Base-by-base conservation (phyloP, 257 asterid genomes). In the Nicotiana tomentosiformis region DNA sequence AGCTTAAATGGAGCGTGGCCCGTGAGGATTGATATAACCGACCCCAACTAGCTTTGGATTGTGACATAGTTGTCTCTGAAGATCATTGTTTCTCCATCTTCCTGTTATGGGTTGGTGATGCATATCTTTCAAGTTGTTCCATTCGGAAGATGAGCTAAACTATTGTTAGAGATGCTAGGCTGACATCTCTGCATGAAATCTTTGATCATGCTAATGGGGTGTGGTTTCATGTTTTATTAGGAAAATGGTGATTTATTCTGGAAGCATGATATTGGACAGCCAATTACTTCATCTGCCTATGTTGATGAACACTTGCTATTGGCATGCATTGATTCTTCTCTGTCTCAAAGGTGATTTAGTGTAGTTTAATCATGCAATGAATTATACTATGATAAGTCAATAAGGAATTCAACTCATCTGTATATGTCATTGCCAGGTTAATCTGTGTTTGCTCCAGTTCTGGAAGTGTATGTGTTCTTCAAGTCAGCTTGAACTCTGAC, bases 261-360 rank as follows among this genome's bases (percentile, higher is more conserved):
- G 98, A 88, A 91, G 85, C 90, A 93, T 70, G 81, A 74, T 58
- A 65, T 91, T 66, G 96, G 95, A 66, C 84, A 77, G 62, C 97
- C 99, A 82, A 90, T 96, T 70, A 90, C 93, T 77, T 91, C 99
- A 67, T 94, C 99, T 87, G 91, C 98, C 77, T 93, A 85, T 62
- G 89, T 93, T 60, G 97, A 94, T 66, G 99, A 94, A 84, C 83
- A 64, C 88, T 83, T 90, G 81, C 87, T 74, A 64, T 62, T 94
- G 84, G 55, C 68, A 57, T 86, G 91, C 82, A 81, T 81, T 57
- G 46, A 5, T 81, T 82, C 94, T 57, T 23, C 18, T 84, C 78
- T 66, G 72, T 82, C 95, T 5, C 88, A 87, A 74, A 90, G 95
- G 98, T 93, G 84, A 81, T 37, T 11, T 74, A 49, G 17, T 55